These are phyloP conservation scores for Agastache rugosa DNA, from an alignment of 257 asterid genomes.

Conservation along the genomic window DNA sequence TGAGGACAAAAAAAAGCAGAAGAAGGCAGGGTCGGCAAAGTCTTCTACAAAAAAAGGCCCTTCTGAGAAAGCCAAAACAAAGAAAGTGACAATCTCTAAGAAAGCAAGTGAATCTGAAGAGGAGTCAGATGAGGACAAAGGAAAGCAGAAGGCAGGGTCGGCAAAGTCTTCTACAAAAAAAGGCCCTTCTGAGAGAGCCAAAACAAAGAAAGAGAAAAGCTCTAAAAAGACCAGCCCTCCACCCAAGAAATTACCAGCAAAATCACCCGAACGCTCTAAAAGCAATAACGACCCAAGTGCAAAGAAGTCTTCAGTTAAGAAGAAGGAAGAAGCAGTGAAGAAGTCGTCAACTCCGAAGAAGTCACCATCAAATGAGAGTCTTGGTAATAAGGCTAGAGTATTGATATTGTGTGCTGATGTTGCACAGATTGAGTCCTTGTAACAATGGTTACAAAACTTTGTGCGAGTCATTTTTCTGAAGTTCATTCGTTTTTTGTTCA, in stretches of 20 bases:
- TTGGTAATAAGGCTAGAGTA: conserved; percentile 58
- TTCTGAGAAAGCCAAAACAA: conserved; percentile 52
- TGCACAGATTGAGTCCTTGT: conserved; percentile 6
- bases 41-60: conserved; percentile 61
- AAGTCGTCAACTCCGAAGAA: conserved; percentile 63
- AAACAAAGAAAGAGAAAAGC: conserved; percentile 51
- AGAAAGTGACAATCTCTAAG: conserved; percentile 53
- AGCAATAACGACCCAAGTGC: conserved; percentile 49
- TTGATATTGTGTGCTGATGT: conserved; percentile 9
- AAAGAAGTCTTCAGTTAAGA: conserved; percentile 60
- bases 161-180: conserved; percentile 60
- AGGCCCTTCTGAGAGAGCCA: conserved; percentile 54
- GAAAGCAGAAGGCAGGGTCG: conserved; percentile 48
- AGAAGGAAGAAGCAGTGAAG: conserved; percentile 58
- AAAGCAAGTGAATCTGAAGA: conserved; percentile 55
- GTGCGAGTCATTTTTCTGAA: conserved; percentile 7
- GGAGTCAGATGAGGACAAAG: conserved; percentile 54
- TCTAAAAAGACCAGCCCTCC: conserved; percentile 58
- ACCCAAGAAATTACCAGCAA: conserved; percentile 60
- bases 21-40: conserved; percentile 50
- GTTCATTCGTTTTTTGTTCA: conserved; percentile 27
- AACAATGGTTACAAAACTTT: conserved; percentile 7
- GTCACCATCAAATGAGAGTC: conserved; percentile 53
- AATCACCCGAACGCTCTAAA: conserved; percentile 57
- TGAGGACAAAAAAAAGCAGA: conserved; percentile 49